Conservation (phyloP, 179 eudicot genomes). For the Silene noctiflora region DNA sequence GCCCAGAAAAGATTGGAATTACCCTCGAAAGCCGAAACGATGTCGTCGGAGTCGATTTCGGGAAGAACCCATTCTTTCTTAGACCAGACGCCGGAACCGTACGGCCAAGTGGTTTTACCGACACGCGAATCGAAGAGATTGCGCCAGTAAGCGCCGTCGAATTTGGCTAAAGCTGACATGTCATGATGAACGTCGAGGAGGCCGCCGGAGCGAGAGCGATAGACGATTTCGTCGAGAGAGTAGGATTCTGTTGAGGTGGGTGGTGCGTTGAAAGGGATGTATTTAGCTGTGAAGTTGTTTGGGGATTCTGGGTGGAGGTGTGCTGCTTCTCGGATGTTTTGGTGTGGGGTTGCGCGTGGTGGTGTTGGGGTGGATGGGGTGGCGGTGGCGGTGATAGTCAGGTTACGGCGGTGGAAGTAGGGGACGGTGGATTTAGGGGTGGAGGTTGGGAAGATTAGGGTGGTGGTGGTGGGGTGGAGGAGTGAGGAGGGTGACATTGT, state of each 20-base stretch:
- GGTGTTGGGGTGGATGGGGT: conserved; percentile 27
- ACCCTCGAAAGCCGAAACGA: conserved; percentile 73
- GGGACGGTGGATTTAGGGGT: conserved; percentile 16
- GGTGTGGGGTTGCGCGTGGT: conserved; percentile 42
- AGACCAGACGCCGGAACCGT: conserved; percentile 85
- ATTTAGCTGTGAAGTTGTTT: conserved; percentile 49
- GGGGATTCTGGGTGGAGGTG: conserved; percentile 42
- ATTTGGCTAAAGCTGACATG: conserved; percentile 50
- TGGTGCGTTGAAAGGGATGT: conserved; percentile 49
- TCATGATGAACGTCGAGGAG: conserved; percentile 74
- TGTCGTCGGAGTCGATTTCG: conserved; percentile 61
- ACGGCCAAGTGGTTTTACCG: conserved; percentile 83
- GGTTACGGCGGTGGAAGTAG: conserved; percentile 26
- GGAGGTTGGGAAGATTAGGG: conserved; percentile 14
- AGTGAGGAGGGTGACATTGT: conserved; percentile 19
- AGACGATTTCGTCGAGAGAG: conserved; percentile 78
- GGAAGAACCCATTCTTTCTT: conserved; percentile 91
- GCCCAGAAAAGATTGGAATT: conserved; percentile 91
- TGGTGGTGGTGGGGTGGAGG: conserved; percentile 17
- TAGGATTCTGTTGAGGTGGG: conserved; percentile 50
- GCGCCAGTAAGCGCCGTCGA: conserved; percentile 62
- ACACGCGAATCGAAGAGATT: conserved; percentile 68
- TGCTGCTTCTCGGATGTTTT: conserved; percentile 75
- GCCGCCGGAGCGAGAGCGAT: conserved; percentile 67
- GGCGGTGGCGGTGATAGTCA: conserved; percentile 17